phyloP scores from a whole-genome alignment of 306 rosid species.

The Mucuna pruriens region DNA sequence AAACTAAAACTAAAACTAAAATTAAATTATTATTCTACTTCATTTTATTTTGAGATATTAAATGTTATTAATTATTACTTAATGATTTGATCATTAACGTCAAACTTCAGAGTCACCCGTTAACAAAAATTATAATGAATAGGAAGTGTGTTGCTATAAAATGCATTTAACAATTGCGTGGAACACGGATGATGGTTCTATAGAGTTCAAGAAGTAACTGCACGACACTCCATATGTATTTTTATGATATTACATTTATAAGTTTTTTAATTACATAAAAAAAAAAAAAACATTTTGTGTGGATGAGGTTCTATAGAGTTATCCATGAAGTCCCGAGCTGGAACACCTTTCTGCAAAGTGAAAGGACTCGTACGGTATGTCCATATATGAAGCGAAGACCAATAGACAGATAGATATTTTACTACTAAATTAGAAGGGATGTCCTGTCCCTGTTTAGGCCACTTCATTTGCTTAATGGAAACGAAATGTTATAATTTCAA shows the following conservation, averaged over 20 bases:
- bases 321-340: no score
- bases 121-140: not conserved
- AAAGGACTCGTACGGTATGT: not conserved
- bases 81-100: not conserved
- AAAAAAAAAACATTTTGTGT: no score
- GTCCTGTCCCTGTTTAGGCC: not conserved
- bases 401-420: not conserved
- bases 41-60: not conserved
- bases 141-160: not conserved
- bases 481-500: constrained; percentile 16
- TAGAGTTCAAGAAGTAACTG: not conserved
- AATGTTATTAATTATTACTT: not conserved
- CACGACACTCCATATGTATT: not conserved
- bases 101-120: not conserved
- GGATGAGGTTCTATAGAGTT: no score
- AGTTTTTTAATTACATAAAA: not conserved
- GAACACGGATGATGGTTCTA: not conserved
- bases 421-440: not conserved
- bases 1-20: not conserved
- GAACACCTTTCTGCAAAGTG: not conserved
- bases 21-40: not conserved
- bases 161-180: not conserved
- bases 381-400: not conserved
- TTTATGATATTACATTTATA: not conserved
- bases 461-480: constrained; percentile 29